Evolutionary conservation across 2,329 filamentous ascomycete species (phyloP).

Genomic region (Penicillium sp.): DNA sequence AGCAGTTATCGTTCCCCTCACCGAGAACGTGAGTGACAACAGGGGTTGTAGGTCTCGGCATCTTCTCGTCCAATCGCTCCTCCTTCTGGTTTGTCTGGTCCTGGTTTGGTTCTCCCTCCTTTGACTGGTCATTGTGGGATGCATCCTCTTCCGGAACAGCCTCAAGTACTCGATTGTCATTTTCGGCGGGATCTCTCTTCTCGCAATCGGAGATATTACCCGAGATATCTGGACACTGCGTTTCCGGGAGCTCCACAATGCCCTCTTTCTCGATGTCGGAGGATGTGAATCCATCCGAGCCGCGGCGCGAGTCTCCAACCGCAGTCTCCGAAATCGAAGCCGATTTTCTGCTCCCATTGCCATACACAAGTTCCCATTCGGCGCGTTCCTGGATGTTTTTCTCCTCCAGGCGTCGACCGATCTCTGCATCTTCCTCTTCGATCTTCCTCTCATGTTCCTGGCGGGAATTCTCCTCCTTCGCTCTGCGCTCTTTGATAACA

Average conservation of each 20-base stretch:
- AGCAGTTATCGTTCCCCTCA: constrained; percentile 50
- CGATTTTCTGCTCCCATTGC: constrained; percentile 60
- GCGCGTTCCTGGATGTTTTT: constrained; percentile 44
- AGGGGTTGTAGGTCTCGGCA: constrained; percentile 4
- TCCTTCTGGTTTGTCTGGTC: neutral
- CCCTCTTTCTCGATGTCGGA: constrained; percentile 24
- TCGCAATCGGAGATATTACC: constrained; percentile 23
- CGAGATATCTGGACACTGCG: constrained; percentile 19
- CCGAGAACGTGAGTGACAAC: constrained; percentile 18
- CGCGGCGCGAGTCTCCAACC: constrained; percentile 21
- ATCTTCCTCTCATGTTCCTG: constrained; percentile 54
- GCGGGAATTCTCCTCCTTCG: constrained; percentile 45
- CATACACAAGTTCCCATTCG: constrained; percentile 76
- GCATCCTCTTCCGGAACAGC: constrained; percentile 13
- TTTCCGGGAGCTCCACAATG: constrained; percentile 25
- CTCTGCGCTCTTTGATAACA: constrained; percentile 58
- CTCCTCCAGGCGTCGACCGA: constrained; percentile 58
- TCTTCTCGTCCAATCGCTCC: neutral
- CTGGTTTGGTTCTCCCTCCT: neutral
- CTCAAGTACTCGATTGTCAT: constrained; percentile 9
- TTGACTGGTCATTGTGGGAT: neutral
- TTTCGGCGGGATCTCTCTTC: constrained; percentile 3
- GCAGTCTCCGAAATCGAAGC: constrained; percentile 30
- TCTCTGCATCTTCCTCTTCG: constrained; percentile 63
- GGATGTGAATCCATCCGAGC: constrained; percentile 18